Evolutionary conservation across 192 early-diverging fungal genomes (phyloP).

Genomic region (Neocallimastix lanati): DNA sequence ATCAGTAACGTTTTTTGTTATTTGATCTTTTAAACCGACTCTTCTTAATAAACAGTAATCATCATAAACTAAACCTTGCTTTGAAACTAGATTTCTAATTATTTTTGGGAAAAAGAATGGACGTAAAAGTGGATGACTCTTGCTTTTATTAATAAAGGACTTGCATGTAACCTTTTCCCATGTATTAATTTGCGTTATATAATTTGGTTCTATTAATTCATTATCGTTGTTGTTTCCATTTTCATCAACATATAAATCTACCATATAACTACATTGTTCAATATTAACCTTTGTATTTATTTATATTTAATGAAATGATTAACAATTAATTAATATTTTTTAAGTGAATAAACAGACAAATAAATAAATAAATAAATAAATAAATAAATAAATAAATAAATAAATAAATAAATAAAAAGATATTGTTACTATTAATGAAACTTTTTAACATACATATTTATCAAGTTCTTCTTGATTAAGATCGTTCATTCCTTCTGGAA

Average conservation of each 20-base stretch:
- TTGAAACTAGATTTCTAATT: constrained; percentile 3
- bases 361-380: neutral
- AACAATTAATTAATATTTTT: too few relatives aligned
- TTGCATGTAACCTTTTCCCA: constrained; percentile 43
- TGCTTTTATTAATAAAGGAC: constrained; percentile 43
- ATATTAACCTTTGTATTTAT: constrained; percentile 15
- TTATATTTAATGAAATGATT: too few relatives aligned
- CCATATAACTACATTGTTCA: constrained; percentile 39
- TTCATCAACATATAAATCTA: constrained; percentile 24
- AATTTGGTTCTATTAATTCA: constrained; percentile 19
- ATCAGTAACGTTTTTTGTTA: neutral
- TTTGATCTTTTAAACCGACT: neutral
- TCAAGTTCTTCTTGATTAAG: constrained; percentile 35
- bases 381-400: neutral
- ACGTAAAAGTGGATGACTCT: constrained; percentile 19
- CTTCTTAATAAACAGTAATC: constrained; percentile 37
- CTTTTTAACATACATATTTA: constrained; percentile 27
- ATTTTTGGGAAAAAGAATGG: constrained; percentile 30
- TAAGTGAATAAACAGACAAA: neutral
- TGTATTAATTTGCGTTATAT: constrained; percentile 22
- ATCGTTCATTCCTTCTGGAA: constrained; percentile 44
- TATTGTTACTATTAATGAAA: too few relatives aligned
- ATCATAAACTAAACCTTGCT: constrained; percentile 28
- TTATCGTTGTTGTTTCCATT: neutral
- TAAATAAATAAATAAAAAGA: too few relatives aligned